Conservation (phyloP, 2,329 filamentous ascomycete species). For the Ceratocystiopsis brevicomis region DNA sequence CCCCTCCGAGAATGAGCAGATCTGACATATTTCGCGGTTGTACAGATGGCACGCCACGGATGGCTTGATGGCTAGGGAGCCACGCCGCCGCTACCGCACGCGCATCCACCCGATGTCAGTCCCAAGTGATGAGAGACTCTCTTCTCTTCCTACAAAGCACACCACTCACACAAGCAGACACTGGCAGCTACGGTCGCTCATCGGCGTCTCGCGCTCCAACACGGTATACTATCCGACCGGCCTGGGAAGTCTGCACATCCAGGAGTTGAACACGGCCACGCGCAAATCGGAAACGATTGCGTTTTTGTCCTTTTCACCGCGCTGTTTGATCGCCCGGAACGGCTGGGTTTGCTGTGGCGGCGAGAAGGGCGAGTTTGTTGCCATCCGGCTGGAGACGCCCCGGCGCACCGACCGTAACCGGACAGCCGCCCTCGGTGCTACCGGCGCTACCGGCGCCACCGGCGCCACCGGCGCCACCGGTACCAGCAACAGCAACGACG, state of each 20-base stretch:
- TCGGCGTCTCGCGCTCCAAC: constrained; percentile 61
- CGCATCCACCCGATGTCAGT: constrained; percentile 45
- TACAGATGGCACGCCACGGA: constrained; percentile 17
- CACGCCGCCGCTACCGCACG: constrained; percentile 48
- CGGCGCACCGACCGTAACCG: too few relatives aligned
- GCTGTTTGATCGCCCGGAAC: constrained; percentile 69
- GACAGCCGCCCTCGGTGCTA: too few relatives aligned
- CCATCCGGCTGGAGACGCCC: constrained; percentile 40
- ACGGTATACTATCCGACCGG: constrained; percentile 73
- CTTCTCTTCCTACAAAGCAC: constrained; percentile 15
- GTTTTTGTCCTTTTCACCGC: constrained; percentile 51
- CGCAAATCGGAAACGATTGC: constrained; percentile 57
- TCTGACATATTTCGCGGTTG: too few relatives aligned
- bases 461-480: too few relatives aligned
- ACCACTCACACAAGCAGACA: constrained; percentile 16
- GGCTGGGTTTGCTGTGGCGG: constrained; percentile 87
- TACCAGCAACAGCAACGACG: background rate
- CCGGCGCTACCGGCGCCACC: too few relatives aligned
- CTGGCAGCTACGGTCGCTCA: constrained; percentile 77
- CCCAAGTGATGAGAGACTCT: background rate
- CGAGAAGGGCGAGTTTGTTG: constrained; percentile 70
- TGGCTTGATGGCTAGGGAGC: constrained; percentile 37
- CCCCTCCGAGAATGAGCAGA: too few relatives aligned
- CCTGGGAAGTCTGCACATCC: constrained; percentile 43
- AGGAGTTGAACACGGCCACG: constrained; percentile 48